Evolutionary conservation across 345 rosid genomes (phyloP), one percentile per base, ranked within the genome.

Genomic region (Limnanthes douglasii): DNA sequence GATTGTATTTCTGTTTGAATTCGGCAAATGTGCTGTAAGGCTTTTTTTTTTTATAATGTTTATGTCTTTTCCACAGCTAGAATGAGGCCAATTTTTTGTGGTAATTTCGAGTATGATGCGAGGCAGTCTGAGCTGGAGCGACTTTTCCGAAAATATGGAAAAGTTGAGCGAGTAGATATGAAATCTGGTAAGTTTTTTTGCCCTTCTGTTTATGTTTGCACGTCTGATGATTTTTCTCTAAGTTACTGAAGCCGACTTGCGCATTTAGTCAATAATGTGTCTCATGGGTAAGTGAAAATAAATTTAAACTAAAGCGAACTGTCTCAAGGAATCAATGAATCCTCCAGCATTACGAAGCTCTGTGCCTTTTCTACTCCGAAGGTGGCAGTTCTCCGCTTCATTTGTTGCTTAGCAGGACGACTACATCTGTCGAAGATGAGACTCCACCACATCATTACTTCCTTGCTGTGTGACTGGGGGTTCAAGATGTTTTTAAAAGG

Each of bases 101-200:
- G 95, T 4, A 88, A 88, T 59, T 76, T 83, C 45, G 97, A 88
- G 65, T 83, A 75, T 34, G 93, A 83, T 63, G 93, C 90, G 3
- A 68, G 93, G 8, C 88, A 76, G 42, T 57, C 86, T 43, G 95
- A 88, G 49, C 44, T 88, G 47, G 95, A 82, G 35, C 54, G 95
- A 10, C 93, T 88, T 15, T 88, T 88, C 76, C 67, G 67, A 45
- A 70, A 66, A 31, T 78, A 83, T 39, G 95, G 97, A 19, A 73
- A 67, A 43, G 88, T 88, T 5, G 95, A 88, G 46, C 59, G 85
- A 39, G 94, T 88, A 48, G 93, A 88, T 47, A 73, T 88, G 93
- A 88, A 82, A 63, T 72, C 95, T 61, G 97, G 95, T 83, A 57
- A 70, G 69, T 53, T 39, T 29, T 29, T 28, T n/a, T 31, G 8